Evolutionary conservation across 2,329 filamentous ascomycete genomes (phyloP).

Genomic region (Bipolaris oryzae): DNA sequence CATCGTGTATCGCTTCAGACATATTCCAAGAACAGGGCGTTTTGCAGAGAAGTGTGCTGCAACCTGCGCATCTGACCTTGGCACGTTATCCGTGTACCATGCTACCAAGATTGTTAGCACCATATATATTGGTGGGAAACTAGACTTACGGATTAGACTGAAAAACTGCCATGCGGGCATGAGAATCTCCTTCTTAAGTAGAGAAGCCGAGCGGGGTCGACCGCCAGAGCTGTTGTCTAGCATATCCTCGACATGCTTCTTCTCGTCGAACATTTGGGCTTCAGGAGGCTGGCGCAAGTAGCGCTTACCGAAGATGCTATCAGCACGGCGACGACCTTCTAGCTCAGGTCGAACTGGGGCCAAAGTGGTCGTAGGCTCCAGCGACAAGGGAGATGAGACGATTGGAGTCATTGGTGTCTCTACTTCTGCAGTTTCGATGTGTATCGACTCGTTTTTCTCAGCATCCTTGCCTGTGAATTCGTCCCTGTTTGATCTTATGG

Average conservation of each 20-base stretch:
- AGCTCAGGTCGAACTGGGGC: slow-evolving; percentile 35
- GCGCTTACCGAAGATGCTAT: slow-evolving; percentile 58
- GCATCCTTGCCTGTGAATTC: slow-evolving; percentile 36
- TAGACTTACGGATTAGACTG: slow-evolving; percentile 77
- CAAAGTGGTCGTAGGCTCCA: slow-evolving; percentile 33
- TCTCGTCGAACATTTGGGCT: slow-evolving; percentile 58
- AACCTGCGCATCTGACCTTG: slow-evolving; percentile 75
- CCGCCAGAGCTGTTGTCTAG: slow-evolving; percentile 39
- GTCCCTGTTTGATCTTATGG: slow-evolving; percentile 47
- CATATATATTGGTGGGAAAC: background rate
- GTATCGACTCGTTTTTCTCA: slow-evolving; percentile 47
- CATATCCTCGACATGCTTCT: slow-evolving; percentile 53
- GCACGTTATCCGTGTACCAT: slow-evolving; percentile 78
- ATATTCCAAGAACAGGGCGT: slow-evolving; percentile 88
- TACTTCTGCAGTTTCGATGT: slow-evolving; percentile 55
- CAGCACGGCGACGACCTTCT: slow-evolving; percentile 50
- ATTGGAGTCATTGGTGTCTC: slow-evolving; percentile 42
- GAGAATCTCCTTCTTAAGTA: slow-evolving; percentile 76
- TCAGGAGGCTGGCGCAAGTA: slow-evolving; percentile 51
- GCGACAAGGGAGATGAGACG: slow-evolving; percentile 40
- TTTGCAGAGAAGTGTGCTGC: slow-evolving; percentile 84
- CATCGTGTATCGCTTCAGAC: slow-evolving; percentile 87
- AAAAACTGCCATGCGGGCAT: slow-evolving; percentile 99
- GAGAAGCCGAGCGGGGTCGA: slow-evolving; percentile 48
- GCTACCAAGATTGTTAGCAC: slow-evolving; percentile 58